Percentiles rank a stretch among this genome's conserved stretches.
Conservation (phyloP, 2,329 filamentous ascomycete species). For the Neopestalotiopsis sp. region DNA sequence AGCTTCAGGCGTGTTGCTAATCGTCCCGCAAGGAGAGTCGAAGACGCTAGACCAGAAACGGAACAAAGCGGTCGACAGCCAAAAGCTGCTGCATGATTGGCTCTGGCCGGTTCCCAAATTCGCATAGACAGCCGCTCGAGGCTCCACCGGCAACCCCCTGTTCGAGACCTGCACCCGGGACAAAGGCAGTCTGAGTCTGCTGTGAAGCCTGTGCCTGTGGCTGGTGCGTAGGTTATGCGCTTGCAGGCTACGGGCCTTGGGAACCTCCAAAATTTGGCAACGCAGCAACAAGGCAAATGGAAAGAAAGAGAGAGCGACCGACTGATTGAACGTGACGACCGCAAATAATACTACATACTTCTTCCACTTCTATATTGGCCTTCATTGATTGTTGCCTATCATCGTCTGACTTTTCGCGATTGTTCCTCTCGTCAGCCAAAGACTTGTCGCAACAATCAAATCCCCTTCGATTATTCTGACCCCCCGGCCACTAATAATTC, state of each 20-base stretch:
- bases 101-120: slow-evolving; percentile 24
- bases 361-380: neutral
- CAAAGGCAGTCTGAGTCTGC: neutral
- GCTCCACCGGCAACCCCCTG: slow-evolving; percentile 9
- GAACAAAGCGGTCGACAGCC: neutral
- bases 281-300: slow-evolving; percentile 17
- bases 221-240: slow-evolving; percentile 23
- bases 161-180: slow-evolving; percentile 8
- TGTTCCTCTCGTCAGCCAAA: slow-evolving; percentile 9
- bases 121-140: slow-evolving; percentile 19
- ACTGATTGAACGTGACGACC: slow-evolving; percentile 26
- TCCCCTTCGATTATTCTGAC: neutral
- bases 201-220: slow-evolving; percentile 22
- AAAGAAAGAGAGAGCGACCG: slow-evolving; percentile 1
- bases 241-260: neutral
- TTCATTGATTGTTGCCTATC: neutral
- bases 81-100: slow-evolving; percentile 30
- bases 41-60: slow-evolving; percentile 13
- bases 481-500: slow-evolving; percentile 8
- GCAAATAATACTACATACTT: slow-evolving; percentile 11
- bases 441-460: neutral
- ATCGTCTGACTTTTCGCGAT: neutral
- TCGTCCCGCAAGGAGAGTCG: slow-evolving; percentile 19
- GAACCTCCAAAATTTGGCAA: slow-evolving; percentile 37
- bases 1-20: neutral